Conservation (phyloP, 257 asterid species). For the Jacaranda mimosifolia region DNA sequence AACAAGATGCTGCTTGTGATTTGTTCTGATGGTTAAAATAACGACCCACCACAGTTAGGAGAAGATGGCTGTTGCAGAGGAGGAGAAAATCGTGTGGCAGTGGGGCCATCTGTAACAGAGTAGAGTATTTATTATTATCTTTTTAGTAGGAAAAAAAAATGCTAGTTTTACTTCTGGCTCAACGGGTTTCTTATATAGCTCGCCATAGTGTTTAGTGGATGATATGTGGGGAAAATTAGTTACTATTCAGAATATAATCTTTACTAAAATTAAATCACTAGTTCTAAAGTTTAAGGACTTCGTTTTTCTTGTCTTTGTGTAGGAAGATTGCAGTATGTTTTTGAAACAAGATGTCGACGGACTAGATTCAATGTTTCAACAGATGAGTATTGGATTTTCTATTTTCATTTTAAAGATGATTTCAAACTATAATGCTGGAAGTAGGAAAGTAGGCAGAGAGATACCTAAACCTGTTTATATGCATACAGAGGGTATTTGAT, state of each 20-base stretch:
- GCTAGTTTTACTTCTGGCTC: not conserved
- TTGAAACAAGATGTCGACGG: not conserved
- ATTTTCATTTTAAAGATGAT: no score
- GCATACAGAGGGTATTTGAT: no score
- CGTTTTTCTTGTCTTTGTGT: not conserved
- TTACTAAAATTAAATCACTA: not conserved
- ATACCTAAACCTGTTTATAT: no score
- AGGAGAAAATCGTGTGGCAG: constrained; percentile 27
- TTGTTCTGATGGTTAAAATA: constrained; percentile 34
- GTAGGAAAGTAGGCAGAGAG: no score
- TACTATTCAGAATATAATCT: not conserved
- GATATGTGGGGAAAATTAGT: not conserved
- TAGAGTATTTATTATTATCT: constrained; percentile 24
- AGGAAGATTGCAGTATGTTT: not conserved
- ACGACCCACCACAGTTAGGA: constrained; percentile 25
- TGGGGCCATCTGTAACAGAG: constrained; percentile 41
- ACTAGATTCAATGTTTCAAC: no score
- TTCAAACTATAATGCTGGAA: no score
- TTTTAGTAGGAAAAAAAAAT: not conserved
- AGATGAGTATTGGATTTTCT: no score
- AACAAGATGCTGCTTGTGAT: constrained; percentile 31
- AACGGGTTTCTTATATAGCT: not conserved
- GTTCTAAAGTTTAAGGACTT: not conserved
- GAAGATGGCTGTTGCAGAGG: constrained; percentile 41
- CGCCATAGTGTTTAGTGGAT: not conserved